Percentiles rank a stretch among this genome's conserved stretches.
phyloP scores from a whole-genome alignment of 805 yeast species.

The Myxozyma melibiosi region DNA sequence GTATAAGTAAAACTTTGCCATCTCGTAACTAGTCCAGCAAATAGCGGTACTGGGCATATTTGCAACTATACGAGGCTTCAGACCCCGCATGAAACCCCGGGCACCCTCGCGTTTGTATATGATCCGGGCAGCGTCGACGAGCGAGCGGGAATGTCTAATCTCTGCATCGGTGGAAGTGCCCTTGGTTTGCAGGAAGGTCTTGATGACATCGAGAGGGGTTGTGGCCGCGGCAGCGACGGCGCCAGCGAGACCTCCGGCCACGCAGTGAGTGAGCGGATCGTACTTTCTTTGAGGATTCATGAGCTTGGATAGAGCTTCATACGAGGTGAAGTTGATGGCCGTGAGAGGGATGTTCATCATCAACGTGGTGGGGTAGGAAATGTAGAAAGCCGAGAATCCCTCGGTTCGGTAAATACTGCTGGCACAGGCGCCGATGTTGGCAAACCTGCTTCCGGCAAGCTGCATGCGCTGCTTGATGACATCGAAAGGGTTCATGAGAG shows the following conservation, averaged over 20 bases:
- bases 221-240: constrained; percentile 94
- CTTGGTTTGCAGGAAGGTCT: constrained; percentile 86
- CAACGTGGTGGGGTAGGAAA: constrained; percentile 92
- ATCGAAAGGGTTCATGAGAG: constrained; percentile 96
- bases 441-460: constrained; percentile 41
- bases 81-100: constrained; percentile 76
- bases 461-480: constrained; percentile 96
- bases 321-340: constrained; percentile 88
- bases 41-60: constrained; percentile 96
- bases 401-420: constrained; percentile 42
- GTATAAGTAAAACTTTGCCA: constrained; percentile 64
- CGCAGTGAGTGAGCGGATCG: constrained; percentile 89
- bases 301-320: constrained; percentile 77
- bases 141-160: constrained; percentile 63
- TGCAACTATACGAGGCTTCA: constrained; percentile 86
- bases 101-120: constrained; percentile 53
- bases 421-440: constrained; percentile 38
- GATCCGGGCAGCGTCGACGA: constrained; percentile 68
- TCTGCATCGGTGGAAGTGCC: constrained; percentile 42
- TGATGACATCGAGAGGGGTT: constrained; percentile 91
- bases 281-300: constrained; percentile 74
- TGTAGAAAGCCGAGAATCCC: constrained; percentile 73
- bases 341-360: constrained; percentile 93
- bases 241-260: constrained; percentile 92
- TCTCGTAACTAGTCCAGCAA: constrained; percentile 96